Percentiles rank a stretch among this genome's conserved stretches.
Evolutionary conservation across 495 filamentous ascomycete species (phyloP).

Genomic region (Patellaria atrata): DNA sequence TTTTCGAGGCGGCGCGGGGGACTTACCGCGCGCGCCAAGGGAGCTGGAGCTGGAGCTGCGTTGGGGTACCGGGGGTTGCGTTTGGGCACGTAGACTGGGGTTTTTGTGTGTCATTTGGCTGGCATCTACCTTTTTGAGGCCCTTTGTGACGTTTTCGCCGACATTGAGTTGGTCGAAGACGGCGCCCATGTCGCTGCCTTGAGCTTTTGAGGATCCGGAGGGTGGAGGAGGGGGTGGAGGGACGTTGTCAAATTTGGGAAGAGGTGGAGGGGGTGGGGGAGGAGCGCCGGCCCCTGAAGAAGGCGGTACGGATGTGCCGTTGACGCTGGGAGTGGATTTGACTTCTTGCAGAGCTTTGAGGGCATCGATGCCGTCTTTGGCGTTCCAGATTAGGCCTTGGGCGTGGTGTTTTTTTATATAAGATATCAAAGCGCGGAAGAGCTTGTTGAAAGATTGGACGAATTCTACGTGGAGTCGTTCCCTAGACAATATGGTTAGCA

Average conservation of each 20-base stretch:
- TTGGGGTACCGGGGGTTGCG: constrained; percentile 51
- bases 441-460: constrained; percentile 73
- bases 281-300: constrained; percentile 32
- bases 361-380: constrained; percentile 57
- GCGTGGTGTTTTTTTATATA: constrained; percentile 72
- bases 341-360: constrained; percentile 53
- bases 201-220: constrained; percentile 24
- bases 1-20: constrained; percentile 71
- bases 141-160: constrained; percentile 69
- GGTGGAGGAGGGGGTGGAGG: constrained; percentile 71
- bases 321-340: constrained; percentile 32
- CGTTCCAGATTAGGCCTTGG: constrained; percentile 79
- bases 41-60: constrained; percentile 38
- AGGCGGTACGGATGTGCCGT: constrained; percentile 20
- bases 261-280: constrained; percentile 43
- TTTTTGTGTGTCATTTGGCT: constrained; percentile 98
- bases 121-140: constrained; percentile 83
- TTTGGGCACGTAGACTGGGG: constrained; percentile 64
- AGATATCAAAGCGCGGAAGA: constrained; percentile 63
- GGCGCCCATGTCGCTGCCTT: constrained; percentile 50
- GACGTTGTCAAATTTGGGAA: constrained; percentile 39
- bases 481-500: constrained; percentile 4
- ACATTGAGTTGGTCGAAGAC: constrained; percentile 87
- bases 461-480: constrained; percentile 45
- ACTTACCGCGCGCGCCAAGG: constrained; percentile 50